Conservation (phyloP, 352 stramenopile genomes). For the Hyaloperonospora brassicae region DNA sequence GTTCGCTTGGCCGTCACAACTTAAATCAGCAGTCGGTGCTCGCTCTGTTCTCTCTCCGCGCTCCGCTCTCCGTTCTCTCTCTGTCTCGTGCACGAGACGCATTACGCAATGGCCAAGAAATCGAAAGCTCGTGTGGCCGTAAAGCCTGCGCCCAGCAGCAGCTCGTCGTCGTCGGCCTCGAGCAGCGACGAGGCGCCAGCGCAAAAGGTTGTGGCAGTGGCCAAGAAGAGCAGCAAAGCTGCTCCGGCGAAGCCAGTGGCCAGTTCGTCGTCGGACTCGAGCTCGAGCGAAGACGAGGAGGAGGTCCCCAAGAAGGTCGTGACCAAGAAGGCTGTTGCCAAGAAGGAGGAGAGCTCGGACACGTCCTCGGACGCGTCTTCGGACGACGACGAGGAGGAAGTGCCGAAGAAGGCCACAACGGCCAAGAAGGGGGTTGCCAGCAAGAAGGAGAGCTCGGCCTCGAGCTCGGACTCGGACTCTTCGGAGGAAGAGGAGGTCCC, state of each 20-base stretch:
- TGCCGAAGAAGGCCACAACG: constrained; percentile 31
- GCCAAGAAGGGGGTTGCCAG: constrained; percentile 49
- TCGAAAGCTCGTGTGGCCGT: constrained; percentile 28
- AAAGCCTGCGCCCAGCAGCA: constrained; percentile 41
- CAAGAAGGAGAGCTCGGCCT: constrained; percentile 30
- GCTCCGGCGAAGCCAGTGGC: constrained; percentile 35
- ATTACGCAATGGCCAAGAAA: constrained; percentile 45
- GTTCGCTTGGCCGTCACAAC: not conserved
- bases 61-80: not conserved
- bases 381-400: constrained; percentile 46
- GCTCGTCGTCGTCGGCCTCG: constrained; percentile 45
- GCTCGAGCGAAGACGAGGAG: constrained; percentile 42
- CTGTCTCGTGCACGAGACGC: no score
- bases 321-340: constrained; percentile 32
- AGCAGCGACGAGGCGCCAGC: constrained; percentile 46
- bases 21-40: not conserved
- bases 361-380: constrained; percentile 5
- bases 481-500: constrained; percentile 36
- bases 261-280: constrained; percentile 32
- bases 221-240: constrained; percentile 53
- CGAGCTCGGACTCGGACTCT: constrained; percentile 26
- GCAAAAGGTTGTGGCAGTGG: constrained; percentile 33
- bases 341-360: constrained; percentile 33
- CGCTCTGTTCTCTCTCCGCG: not conserved
- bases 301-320: constrained; percentile 33